Conservation (phyloP, 2,329 filamentous ascomycete species). For the Colletotrichum nymphaeae region DNA sequence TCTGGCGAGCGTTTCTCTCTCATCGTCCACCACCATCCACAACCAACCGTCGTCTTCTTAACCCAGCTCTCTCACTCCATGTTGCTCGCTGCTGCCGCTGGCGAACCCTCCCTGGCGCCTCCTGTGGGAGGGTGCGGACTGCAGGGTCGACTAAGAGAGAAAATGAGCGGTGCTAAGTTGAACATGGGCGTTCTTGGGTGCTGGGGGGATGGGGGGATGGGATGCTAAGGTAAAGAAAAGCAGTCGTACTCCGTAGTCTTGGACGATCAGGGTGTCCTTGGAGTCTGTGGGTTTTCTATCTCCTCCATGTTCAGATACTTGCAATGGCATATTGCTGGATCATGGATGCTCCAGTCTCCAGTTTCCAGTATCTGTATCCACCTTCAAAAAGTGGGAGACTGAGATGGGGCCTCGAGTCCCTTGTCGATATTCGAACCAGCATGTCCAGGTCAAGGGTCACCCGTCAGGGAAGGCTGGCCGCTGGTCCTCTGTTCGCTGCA, state of each 20-base stretch:
- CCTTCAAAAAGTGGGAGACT: background rate
- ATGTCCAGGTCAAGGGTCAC: conserved; percentile 29
- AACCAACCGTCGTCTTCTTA: background rate
- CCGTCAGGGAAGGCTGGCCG: conserved; percentile 32
- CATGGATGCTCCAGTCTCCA: background rate
- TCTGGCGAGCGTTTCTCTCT: background rate
- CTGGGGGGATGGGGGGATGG: conserved; percentile 23
- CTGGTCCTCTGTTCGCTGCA: conserved; percentile 26
- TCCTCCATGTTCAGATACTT: background rate
- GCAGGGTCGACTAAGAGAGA: conserved; percentile 11
- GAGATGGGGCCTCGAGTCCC: background rate
- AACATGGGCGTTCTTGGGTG: conserved; percentile 1
- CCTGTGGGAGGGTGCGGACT: background rate
- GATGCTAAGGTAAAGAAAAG: background rate
- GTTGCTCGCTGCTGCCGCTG: conserved; percentile 25
- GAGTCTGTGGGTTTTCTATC: background rate
- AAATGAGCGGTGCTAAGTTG: background rate
- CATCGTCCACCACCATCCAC: background rate
- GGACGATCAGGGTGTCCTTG: conserved; percentile 16
- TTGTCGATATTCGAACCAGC: background rate
- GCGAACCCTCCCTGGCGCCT: conserved; percentile 23
- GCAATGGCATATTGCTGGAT: background rate
- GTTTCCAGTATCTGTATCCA: background rate
- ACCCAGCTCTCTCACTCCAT: background rate
- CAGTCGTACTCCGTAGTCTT: background rate